Conservation (phyloP, 2,329 filamentous ascomycete genomes). For the Tolypocladium tropicale region DNA sequence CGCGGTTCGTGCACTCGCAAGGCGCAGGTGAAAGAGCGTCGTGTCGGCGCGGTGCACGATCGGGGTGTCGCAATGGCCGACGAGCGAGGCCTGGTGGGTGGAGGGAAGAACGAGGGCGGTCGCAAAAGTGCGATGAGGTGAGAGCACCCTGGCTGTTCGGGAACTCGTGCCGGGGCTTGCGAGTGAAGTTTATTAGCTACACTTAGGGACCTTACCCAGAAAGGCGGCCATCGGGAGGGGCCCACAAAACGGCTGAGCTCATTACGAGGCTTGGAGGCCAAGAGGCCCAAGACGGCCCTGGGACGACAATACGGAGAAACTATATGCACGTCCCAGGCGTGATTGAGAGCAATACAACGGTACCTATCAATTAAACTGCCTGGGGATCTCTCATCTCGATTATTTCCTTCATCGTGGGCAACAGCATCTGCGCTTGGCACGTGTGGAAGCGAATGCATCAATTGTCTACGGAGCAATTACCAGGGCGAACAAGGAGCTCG, state of each 20-base stretch:
- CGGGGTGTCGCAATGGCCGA: neutral
- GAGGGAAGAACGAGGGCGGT: neutral
- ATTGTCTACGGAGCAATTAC: no score
- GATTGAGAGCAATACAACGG: neutral
- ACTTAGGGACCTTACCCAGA: neutral
- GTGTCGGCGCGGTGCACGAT: neutral
- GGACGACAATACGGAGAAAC: neutral
- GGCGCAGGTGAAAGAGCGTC: neutral
- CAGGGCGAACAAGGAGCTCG: no score
- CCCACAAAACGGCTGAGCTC: constrained; percentile 6
- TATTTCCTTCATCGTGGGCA: neutral
- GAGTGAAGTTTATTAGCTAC: neutral
- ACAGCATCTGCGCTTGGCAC: neutral
- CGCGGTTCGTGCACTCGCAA: neutral
- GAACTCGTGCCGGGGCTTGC: neutral
- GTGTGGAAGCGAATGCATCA: neutral
- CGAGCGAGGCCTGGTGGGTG: neutral
- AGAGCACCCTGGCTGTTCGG: neutral
- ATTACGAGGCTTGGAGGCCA: neutral
- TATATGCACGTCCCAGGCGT: neutral
- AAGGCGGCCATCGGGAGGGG: constrained; percentile 4
- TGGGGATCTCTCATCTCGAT: neutral
- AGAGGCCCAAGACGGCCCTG: neutral
- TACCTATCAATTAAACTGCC: no score
- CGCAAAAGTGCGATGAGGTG: neutral